Conservation (phyloP, 2,329 filamentous ascomycete species). For the Eutypa lata region DNA sequence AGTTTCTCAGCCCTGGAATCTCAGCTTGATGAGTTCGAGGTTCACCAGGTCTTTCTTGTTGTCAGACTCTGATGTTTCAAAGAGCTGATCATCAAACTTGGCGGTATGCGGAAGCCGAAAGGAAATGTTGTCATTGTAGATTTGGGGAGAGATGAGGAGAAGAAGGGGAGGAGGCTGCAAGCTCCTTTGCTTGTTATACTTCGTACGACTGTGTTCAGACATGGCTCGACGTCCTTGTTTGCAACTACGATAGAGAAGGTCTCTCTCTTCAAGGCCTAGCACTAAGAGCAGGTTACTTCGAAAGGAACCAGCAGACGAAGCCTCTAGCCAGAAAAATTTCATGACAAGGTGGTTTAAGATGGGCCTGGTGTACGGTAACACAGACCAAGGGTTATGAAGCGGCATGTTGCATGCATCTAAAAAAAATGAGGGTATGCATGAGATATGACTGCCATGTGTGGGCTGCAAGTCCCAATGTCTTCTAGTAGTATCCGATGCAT, state of each 20-base stretch:
- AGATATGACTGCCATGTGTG: conserved; percentile 12
- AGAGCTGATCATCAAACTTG: conserved; percentile 25
- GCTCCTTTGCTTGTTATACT: conserved; percentile 32
- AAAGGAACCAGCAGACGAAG: not conserved
- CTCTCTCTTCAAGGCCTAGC: conserved; percentile 11
- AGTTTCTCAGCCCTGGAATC: conserved; percentile 18
- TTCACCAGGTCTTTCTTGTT: conserved; percentile 24
- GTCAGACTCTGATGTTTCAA: conserved; percentile 33
- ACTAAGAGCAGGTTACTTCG: conserved; percentile 15
- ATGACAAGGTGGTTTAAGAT: not conserved
- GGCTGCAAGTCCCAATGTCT: conserved; percentile 13
- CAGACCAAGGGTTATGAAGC: not conserved
- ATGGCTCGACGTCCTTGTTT: conserved; percentile 19
- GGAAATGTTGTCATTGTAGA: conserved; percentile 11
- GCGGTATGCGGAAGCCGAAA: conserved; percentile 24
- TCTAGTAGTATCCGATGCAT: conserved; percentile 12
- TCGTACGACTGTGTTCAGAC: conserved; percentile 25
- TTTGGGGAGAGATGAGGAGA: conserved; percentile 13
- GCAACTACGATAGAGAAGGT: conserved; percentile 10
- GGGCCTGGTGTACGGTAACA: not conserved
- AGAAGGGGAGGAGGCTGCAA: conserved; percentile 28
- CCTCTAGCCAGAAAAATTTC: not conserved
- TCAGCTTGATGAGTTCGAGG: conserved; percentile 24
- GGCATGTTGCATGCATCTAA: not conserved
- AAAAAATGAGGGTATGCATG: not conserved